A percentile compares a stretch with the other conserved stretches of the same genome.
phyloP scores from a whole-genome alignment of 352 stramenopile species.

The Globisporangium nodosum region DNA sequence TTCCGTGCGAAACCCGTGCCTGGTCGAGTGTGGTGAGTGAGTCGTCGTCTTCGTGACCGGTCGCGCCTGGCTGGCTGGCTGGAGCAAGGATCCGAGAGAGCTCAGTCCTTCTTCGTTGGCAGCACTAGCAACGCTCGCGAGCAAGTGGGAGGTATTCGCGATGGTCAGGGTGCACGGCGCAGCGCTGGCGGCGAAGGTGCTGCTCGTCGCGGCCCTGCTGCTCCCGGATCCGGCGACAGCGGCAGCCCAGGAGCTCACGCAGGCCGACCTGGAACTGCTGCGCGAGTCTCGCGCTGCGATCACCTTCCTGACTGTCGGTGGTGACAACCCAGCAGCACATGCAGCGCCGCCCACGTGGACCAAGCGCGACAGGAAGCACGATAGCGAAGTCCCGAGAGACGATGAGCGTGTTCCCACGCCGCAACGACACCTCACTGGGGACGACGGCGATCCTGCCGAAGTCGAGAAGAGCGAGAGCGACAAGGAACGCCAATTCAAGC shows the following conservation, averaged over 20 bases:
- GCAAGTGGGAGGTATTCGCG: background rate
- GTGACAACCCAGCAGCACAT: background rate
- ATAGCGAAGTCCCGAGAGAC: background rate
- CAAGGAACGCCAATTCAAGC: background rate
- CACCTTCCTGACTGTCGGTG: background rate
- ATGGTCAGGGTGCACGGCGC: background rate
- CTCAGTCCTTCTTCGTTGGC: too few species aligned
- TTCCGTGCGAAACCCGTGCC: background rate
- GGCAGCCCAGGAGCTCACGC: background rate
- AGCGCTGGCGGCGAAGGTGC: background rate
- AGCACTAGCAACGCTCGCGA: background rate
- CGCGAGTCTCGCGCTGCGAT: background rate
- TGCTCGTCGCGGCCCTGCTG: background rate
- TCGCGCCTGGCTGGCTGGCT: background rate
- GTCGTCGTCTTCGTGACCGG: background rate
- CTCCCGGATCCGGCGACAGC: background rate
- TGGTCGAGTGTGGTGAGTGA: background rate
- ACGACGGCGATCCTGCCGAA: background rate
- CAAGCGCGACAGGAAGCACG: background rate
- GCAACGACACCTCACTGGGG: background rate
- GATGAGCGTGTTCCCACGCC: background rate
- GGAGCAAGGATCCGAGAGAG: background rate
- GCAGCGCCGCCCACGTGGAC: background rate
- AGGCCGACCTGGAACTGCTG: background rate
- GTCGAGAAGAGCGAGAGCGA: background rate